Evolutionary conservation across 805 yeast genomes (phyloP).

Genomic region (Ogataea pilisensis): DNA sequence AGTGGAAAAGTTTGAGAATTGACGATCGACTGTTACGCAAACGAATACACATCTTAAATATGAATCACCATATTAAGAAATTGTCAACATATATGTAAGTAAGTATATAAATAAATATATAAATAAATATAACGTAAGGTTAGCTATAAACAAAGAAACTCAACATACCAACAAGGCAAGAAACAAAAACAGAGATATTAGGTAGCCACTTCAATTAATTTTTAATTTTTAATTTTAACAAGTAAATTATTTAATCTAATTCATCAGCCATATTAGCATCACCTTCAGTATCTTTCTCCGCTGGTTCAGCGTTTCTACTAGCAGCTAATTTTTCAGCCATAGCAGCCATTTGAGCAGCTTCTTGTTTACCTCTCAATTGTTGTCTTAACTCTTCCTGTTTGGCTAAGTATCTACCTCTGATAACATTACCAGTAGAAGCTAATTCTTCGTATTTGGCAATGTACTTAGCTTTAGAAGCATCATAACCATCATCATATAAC

Average conservation of each 20-base stretch:
- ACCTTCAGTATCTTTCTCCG: conserved; percentile 35
- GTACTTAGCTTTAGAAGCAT: conserved; percentile 92
- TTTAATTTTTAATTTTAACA: too few relatives aligned
- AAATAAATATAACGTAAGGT: too few relatives aligned
- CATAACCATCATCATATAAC: conserved; percentile 97
- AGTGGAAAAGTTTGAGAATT: too few relatives aligned
- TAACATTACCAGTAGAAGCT: conserved; percentile 89
- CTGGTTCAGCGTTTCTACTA: conserved; percentile 51
- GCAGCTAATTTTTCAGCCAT: conserved; percentile 83
- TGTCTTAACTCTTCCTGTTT: conserved; percentile 95
- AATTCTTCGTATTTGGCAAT: conserved; percentile 97
- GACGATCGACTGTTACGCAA: too few relatives aligned
- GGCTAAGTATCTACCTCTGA: conserved; percentile 90
- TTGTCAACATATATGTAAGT: too few relatives aligned
- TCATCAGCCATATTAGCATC: conserved; percentile 33
- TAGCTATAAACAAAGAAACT: too few relatives aligned
- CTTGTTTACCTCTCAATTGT: conserved; percentile 80
- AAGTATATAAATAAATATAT: too few relatives aligned
- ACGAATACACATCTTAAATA: too few relatives aligned
- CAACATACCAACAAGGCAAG: too few relatives aligned
- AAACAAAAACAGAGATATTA: too few relatives aligned
- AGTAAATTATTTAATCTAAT: conserved; percentile 12
- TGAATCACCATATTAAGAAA: too few relatives aligned
- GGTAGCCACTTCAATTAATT: neutral
- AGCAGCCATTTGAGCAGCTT: conserved; percentile 77